Percentiles rank a stretch among this genome's conserved stretches.
Evolutionary conservation across 371 early-diverging fungal genomes (phyloP).

Genomic region (Chytridium lagenaria): DNA sequence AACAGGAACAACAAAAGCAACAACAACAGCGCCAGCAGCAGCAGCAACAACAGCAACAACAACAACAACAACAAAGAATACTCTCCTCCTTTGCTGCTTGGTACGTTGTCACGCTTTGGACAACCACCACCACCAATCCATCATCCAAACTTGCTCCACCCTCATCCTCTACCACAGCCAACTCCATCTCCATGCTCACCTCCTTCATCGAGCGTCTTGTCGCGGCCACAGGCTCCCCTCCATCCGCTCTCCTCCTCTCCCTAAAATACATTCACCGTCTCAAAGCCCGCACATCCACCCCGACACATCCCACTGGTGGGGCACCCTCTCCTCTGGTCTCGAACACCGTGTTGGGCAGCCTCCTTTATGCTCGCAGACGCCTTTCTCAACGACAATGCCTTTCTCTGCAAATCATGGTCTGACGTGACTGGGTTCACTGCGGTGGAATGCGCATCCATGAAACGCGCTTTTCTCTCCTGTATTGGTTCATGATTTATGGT

Average conservation of each 20-base stretch:
- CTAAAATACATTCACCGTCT: neutral
- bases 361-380: conserved; percentile 41
- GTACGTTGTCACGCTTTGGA: conserved; percentile 10
- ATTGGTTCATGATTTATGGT: conserved; percentile 13
- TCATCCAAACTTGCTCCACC: too few relatives aligned
- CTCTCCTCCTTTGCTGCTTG: conserved; percentile 7
- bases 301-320: conserved; percentile 2
- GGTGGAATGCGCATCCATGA: conserved; percentile 14
- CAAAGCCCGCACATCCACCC: neutral
- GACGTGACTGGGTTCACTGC: conserved; percentile 37
- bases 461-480: conserved; percentile 3
- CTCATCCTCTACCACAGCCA: neutral
- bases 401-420: conserved; percentile 37
- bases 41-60: conserved; percentile 11
- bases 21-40: conserved; percentile 6
- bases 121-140: neutral
- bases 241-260: conserved; percentile 13
- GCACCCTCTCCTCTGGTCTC: neutral
- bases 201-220: conserved; percentile 7
- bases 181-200: neutral
- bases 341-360: conserved; percentile 20
- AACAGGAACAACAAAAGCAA: conserved; percentile 7
- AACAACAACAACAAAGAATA: conserved; percentile 23
- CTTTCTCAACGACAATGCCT: conserved; percentile 44
- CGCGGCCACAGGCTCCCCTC: conserved; percentile 3